Conservation (phyloP, 345 rosid species). For the Populus pruinosa region DNA sequence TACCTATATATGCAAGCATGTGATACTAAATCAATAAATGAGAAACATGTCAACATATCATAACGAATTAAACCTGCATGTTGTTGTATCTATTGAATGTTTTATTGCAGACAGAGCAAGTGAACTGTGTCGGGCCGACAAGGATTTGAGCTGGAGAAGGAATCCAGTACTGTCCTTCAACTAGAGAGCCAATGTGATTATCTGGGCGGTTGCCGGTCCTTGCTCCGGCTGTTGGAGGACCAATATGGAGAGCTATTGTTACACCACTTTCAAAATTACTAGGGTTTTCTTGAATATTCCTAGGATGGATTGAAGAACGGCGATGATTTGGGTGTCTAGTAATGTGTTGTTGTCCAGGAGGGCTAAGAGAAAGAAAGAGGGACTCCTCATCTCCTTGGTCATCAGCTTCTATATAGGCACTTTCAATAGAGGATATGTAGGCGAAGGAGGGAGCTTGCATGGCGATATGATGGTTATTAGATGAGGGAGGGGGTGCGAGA, state of each 20-base stretch:
- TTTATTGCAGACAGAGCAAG: conserved; percentile 83
- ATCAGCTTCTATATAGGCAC: conserved; percentile 38
- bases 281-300: conserved; percentile 17
- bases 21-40: too few relatives aligned
- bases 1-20: too few relatives aligned
- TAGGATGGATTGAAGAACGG: conserved; percentile 13
- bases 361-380: conserved; percentile 70
- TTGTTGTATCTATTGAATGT: conserved; percentile 88
- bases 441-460: conserved; percentile 48
- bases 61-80: conserved; percentile 60
- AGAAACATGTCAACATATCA: not conserved
- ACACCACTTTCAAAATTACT: conserved; percentile 36
- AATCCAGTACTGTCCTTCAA: conserved; percentile 73
- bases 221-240: conserved; percentile 42
- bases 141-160: conserved; percentile 86
- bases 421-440: conserved; percentile 39
- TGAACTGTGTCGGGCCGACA: conserved; percentile 90
- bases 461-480: conserved; percentile 7
- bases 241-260: conserved; percentile 69
- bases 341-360: conserved; percentile 54
- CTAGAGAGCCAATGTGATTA: conserved; percentile 21
- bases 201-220: conserved; percentile 31
- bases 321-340: conserved; percentile 26
- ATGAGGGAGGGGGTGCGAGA: conserved; percentile 8
- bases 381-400: conserved; percentile 53